Evolutionary conservation across 371 early-diverging fungal genomes (phyloP), one percentile per base, ranked within the genome.

Genomic region (Circinella umbellata): DNA sequence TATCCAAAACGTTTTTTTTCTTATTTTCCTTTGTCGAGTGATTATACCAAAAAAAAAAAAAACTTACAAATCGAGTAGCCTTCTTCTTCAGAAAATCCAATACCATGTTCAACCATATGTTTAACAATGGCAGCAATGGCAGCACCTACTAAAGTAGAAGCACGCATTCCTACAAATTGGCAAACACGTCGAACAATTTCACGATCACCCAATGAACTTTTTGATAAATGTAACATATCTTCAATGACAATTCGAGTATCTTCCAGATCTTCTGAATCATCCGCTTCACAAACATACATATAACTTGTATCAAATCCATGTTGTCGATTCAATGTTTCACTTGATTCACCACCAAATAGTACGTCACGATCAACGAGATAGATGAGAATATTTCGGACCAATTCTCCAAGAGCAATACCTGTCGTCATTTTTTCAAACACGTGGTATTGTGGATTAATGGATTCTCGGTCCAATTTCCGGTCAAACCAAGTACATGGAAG

Each of bases 381-480:
- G 38, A 93, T 84, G 13, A 93, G 70, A 42, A 91, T 89, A 67
- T 87, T 86, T 53, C 98, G 88, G 27, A 89, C 90, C 18, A 98
- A 75, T 79, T 98, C 98, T 61, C 97, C 97, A 53, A 98, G 76
- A 76, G 95, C 96, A 70, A 94, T 88, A n/a, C 97, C 97, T n/a
- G 94, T 92, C n/a, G 96, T 91, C 92, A 96, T 92, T 79, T 98
- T 97, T 73, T 96, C 97, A 79, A 94, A 95, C 53, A 91, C 88
- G 76, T 96, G 96, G 74, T 88, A 82, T 38, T 88, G 86, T 27
- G 93, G 93, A 73, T 94, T 92, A 36, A 83, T 74, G 20, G 95
- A 91, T 67, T 87, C 88, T 53, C 90, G 84, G 74, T 96, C 96
- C 59, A 96, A 86, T 61, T 86, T 83, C 68, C 85, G 75, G 82